Percentiles rank a stretch among this genome's conserved stretches.
These are phyloP conservation scores for Torrubiellomyces zombiae DNA, from an alignment of 2,329 filamentous ascomycete genomes.

Conservation along the genomic window DNA sequence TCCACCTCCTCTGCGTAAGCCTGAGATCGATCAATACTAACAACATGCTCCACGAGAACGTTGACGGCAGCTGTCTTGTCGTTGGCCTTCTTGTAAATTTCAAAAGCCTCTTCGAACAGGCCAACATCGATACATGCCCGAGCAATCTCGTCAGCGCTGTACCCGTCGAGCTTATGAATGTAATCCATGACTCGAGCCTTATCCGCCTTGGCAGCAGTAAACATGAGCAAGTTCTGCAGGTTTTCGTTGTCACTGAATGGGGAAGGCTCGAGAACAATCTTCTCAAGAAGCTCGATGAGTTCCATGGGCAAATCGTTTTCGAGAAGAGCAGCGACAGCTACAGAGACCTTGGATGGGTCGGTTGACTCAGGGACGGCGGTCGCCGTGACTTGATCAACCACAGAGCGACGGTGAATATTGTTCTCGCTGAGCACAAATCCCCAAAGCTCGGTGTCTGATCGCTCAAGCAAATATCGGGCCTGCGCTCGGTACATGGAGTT, in stretches of 20 bases:
- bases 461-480: constrained; percentile 82
- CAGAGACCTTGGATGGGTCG: constrained; percentile 85
- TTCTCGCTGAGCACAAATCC: constrained; percentile 85
- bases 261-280: constrained; percentile 98
- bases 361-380: constrained; percentile 86
- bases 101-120: constrained; percentile 89
- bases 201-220: constrained; percentile 93
- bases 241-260: constrained; percentile 96
- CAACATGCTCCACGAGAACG: constrained; percentile 88
- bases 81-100: constrained; percentile 95
- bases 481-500: constrained; percentile 99
- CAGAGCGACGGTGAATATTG: constrained; percentile 84
- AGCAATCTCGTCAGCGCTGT: constrained; percentile 84
- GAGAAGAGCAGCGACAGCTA: constrained; percentile 87
- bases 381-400: constrained; percentile 91
- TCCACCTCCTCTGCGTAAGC: constrained; percentile 93
- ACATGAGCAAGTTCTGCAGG: constrained; percentile 87
- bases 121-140: constrained; percentile 87
- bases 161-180: constrained; percentile 78
- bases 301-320: constrained; percentile 81
- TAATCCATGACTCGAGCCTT: constrained; percentile 92
- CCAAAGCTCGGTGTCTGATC: constrained; percentile 84
- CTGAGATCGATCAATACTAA: constrained; percentile 94
- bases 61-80: constrained; percentile 77
- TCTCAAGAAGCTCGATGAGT: constrained; percentile 93